These are phyloP conservation scores for Paramecium pentaurelia DNA, from an alignment of 73 alveolate species.

Conservation along the genomic window DNA sequence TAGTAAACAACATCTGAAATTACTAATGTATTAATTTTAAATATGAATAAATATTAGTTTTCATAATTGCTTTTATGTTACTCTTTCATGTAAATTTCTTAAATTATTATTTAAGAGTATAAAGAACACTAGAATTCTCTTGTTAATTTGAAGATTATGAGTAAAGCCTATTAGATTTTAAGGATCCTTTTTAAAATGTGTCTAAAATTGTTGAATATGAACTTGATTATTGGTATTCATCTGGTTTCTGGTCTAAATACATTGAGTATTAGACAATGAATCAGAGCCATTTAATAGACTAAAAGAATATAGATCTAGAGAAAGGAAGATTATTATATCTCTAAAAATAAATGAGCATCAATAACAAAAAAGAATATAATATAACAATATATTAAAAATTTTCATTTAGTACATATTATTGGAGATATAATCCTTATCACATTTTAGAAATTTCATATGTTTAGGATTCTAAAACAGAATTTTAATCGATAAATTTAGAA, in stretches of 20 bases:
- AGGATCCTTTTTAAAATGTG: neutral
- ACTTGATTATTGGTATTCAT: neutral
- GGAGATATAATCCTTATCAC: neutral
- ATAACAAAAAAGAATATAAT: neutral
- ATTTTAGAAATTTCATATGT: neutral
- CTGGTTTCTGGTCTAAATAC: neutral
- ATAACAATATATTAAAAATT: neutral
- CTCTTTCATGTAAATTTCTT: neutral
- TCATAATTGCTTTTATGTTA: neutral
- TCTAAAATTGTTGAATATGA: neutral
- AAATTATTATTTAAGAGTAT: neutral
- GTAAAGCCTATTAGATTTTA: neutral
- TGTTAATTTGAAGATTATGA: neutral
- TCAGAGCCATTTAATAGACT: neutral
- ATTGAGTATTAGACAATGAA: neutral
- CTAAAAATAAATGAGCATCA: neutral
- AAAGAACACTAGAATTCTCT: neutral
- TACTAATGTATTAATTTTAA: neutral
- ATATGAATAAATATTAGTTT: neutral
- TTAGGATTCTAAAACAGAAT: neutral
- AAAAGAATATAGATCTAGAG: neutral
- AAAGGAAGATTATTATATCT: neutral
- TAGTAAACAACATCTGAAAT: neutral
- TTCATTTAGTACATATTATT: neutral
- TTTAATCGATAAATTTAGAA: neutral